Evolutionary conservation across 2,329 filamentous ascomycete species (phyloP).

Genomic region (Microcyclospora tardicrescens): DNA sequence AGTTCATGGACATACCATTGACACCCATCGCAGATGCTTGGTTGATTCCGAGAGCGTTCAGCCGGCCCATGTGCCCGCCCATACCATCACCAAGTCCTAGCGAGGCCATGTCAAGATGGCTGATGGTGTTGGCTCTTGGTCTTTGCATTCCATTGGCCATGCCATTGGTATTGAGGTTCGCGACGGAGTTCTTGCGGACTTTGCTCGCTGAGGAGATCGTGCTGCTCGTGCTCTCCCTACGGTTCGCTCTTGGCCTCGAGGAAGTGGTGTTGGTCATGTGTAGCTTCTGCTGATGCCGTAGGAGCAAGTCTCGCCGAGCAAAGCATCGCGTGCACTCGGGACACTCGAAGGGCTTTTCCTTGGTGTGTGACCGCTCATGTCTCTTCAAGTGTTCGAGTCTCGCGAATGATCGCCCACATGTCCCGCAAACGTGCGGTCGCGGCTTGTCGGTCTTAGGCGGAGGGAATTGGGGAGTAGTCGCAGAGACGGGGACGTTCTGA

Average conservation of each 20-base stretch:
- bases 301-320: constrained; percentile 76
- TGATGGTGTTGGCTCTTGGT: constrained; percentile 89
- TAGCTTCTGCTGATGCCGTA: constrained; percentile 96
- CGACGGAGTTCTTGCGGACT: constrained; percentile 86
- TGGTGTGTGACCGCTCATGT: constrained; percentile 94
- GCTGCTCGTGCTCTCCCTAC: constrained; percentile 74
- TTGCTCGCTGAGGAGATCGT: constrained; percentile 56
- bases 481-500: too few species aligned
- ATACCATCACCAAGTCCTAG: constrained; percentile 39
- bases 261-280: constrained; percentile 86
- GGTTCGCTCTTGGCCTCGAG: constrained; percentile 65
- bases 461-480: constrained; percentile 40
- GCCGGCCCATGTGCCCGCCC: constrained; percentile 14
- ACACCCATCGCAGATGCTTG: constrained; percentile 40
- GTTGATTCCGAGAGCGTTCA: constrained; percentile 15
- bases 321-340: constrained; percentile 91
- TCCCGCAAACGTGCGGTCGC: constrained; percentile 82
- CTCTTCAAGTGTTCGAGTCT: constrained; percentile 92
- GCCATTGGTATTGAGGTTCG: constrained; percentile 40
- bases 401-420: constrained; percentile 84
- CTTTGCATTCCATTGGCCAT: constrained; percentile 52
- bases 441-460: constrained; percentile 96
- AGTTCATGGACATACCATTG: constrained; percentile 38
- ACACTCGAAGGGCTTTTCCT: constrained; percentile 98
- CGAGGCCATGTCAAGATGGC: constrained; percentile 68